Conservation (phyloP, 148 eudicot species). For the Nepenthes gracilis region DNA sequence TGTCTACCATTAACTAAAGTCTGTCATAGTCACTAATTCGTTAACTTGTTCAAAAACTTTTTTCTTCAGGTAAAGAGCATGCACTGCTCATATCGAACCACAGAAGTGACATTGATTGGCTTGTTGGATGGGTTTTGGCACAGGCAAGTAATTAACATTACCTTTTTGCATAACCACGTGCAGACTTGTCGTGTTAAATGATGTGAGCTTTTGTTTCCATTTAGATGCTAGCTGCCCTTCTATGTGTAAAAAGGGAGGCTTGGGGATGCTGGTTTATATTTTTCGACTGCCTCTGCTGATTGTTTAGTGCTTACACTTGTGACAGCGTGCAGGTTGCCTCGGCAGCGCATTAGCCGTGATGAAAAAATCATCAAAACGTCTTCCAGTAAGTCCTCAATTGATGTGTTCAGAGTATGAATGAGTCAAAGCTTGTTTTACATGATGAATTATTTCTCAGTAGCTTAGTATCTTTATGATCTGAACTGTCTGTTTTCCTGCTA, state of each 20-base stretch:
- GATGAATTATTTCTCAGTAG: too few species aligned
- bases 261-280: neutral
- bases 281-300: neutral
- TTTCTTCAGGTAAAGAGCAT: conserved; percentile 73
- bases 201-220: neutral
- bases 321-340: conserved; percentile 90
- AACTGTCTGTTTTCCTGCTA: too few species aligned
- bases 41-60: conserved; percentile 6
- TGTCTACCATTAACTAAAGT: neutral
- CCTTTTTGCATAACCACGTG: neutral
- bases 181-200: neutral
- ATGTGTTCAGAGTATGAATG: neutral
- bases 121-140: conserved; percentile 94
- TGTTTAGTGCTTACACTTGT: conserved; percentile 13
- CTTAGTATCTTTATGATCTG: too few species aligned
- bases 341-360: conserved; percentile 78
- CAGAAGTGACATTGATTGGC: conserved; percentile 96
- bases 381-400: conserved; percentile 50
- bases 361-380: conserved; percentile 59
- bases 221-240: neutral
- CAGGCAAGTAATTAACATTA: conserved; percentile 49
- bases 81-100: conserved; percentile 76
- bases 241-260: neutral
- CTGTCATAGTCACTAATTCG: neutral
- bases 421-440: neutral